Conservation (phyloP, 2,329 filamentous ascomycete species). For the Penicillium oxalicum region DNA sequence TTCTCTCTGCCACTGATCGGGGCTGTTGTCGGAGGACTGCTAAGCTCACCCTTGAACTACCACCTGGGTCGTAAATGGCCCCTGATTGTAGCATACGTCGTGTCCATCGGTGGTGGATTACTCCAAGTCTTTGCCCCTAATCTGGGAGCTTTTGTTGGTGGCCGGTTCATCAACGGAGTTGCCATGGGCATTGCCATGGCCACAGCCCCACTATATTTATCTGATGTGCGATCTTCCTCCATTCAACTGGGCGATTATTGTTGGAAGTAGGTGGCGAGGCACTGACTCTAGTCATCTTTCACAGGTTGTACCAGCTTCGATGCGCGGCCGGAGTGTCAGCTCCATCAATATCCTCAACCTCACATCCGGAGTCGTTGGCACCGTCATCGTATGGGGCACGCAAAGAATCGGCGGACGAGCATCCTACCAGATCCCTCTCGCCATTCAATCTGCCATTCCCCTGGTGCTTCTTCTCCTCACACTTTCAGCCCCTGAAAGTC, state of each 20-base stretch:
- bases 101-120: slow-evolving; percentile 30
- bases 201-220: slow-evolving; percentile 33
- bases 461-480: slow-evolving; percentile 27
- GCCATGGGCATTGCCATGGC: slow-evolving; percentile 31
- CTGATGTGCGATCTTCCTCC: slow-evolving; percentile 20
- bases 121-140: slow-evolving; percentile 34
- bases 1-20: slow-evolving; percentile 34
- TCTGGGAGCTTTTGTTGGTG: slow-evolving; percentile 29
- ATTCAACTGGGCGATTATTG: background rate
- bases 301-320: slow-evolving; percentile 28
- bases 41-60: slow-evolving; percentile 30
- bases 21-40: slow-evolving; percentile 28
- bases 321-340: slow-evolving; percentile 29
- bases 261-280: too few relatives aligned
- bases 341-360: slow-evolving; percentile 30
- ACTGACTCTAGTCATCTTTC: background rate
- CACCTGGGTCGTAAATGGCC: slow-evolving; percentile 32
- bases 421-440: slow-evolving; percentile 34
- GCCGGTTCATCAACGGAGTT: slow-evolving; percentile 28
- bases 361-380: slow-evolving; percentile 28
- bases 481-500: slow-evolving; percentile 29
- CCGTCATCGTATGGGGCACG: slow-evolving; percentile 30
- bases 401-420: slow-evolving; percentile 21
- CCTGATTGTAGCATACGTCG: slow-evolving; percentile 27
- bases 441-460: slow-evolving; percentile 31